Evolutionary conservation across 2,329 filamentous ascomycete genomes (phyloP).

Genomic region (Fusarium pilosicola): DNA sequence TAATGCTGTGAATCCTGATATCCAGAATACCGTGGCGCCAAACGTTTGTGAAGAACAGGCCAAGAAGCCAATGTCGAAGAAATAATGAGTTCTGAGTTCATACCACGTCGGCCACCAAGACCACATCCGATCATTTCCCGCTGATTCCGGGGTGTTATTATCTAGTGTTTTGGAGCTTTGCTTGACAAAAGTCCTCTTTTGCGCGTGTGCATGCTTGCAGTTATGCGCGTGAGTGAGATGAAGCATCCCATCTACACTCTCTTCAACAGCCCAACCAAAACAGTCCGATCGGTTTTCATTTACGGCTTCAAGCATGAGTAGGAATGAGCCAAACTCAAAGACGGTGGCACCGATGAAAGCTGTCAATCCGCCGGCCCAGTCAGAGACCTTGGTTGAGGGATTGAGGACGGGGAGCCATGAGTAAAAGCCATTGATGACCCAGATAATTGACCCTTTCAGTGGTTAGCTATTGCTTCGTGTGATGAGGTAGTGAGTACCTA

Average conservation of each 20-base stretch:
- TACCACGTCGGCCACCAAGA: conserved; percentile 67
- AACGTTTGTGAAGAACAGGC: conserved; percentile 67
- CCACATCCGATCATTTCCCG: conserved; percentile 53
- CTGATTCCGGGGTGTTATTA: background rate
- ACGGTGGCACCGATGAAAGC: conserved; percentile 75
- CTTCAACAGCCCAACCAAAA: conserved; percentile 74
- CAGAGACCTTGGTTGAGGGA: conserved; percentile 63
- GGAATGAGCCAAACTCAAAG: conserved; percentile 71
- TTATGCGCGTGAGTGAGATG: conserved; percentile 16
- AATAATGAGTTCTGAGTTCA: conserved; percentile 68
- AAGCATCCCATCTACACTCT: conserved; percentile 29
- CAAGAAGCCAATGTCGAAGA: conserved; percentile 61
- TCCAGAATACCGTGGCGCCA: conserved; percentile 72
- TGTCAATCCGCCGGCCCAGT: conserved; percentile 67
- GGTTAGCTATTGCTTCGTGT: background rate
- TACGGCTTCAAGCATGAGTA: conserved; percentile 74
- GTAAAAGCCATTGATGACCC: conserved; percentile 72
- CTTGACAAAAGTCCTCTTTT: conserved; percentile 36
- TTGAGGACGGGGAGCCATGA: conserved; percentile 56
- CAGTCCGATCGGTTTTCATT: conserved; percentile 73
- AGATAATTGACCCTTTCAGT: conserved; percentile 35
- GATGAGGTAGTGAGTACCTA: background rate
- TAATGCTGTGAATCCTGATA: conserved; percentile 69
- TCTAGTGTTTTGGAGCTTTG: background rate
- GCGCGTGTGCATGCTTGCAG: conserved; percentile 45